Conservation (phyloP, 2,329 filamentous ascomycete species). For the Anisogramma anomala region DNA sequence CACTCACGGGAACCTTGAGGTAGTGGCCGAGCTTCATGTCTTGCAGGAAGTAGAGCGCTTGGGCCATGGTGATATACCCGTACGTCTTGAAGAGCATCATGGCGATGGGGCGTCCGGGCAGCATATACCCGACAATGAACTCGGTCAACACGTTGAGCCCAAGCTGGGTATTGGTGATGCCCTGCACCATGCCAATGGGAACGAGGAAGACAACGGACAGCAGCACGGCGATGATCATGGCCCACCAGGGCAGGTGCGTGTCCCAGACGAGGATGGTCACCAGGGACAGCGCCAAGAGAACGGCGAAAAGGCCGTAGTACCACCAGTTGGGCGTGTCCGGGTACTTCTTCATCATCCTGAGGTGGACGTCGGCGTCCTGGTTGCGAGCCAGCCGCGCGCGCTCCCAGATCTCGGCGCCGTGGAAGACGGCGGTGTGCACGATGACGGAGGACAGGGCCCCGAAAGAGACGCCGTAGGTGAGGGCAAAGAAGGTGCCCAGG, state of each 20-base stretch:
- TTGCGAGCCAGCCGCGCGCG: slow-evolving; percentile 12
- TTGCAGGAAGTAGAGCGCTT: slow-evolving; percentile 29
- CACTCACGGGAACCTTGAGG: slow-evolving; percentile 24
- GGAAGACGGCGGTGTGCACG: slow-evolving; percentile 15
- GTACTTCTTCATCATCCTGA: slow-evolving; percentile 15
- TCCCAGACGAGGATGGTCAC: slow-evolving; percentile 12
- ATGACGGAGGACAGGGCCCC: slow-evolving; percentile 7
- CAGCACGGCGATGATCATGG: slow-evolving; percentile 17
- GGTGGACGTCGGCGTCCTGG: slow-evolving; percentile 14
- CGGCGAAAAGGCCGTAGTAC: slow-evolving; percentile 11
- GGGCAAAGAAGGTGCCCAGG: slow-evolving; percentile 6
- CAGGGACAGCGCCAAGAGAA: slow-evolving; percentile 12
- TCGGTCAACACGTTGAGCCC: slow-evolving; percentile 40
- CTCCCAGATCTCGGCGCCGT: slow-evolving; percentile 19
- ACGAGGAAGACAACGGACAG: slow-evolving; percentile 22
- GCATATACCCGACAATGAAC: slow-evolving; percentile 41
- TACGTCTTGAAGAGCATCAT: slow-evolving; percentile 45
- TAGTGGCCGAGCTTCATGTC: slow-evolving; percentile 35
- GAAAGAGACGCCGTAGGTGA: slow-evolving; percentile 11
- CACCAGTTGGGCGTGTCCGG: slow-evolving; percentile 14
- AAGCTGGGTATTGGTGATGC: slow-evolving; percentile 24
- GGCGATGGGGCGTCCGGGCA: slow-evolving; percentile 37
- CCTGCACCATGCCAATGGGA: slow-evolving; percentile 25
- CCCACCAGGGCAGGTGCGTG: slow-evolving; percentile 15
- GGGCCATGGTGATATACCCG: slow-evolving; percentile 35